A percentile compares a stretch with the other conserved stretches of the same genome.
These are phyloP conservation scores for Beauveria scarabaeidicola DNA, from an alignment of 2,329 filamentous ascomycete species.

Conservation along the genomic window DNA sequence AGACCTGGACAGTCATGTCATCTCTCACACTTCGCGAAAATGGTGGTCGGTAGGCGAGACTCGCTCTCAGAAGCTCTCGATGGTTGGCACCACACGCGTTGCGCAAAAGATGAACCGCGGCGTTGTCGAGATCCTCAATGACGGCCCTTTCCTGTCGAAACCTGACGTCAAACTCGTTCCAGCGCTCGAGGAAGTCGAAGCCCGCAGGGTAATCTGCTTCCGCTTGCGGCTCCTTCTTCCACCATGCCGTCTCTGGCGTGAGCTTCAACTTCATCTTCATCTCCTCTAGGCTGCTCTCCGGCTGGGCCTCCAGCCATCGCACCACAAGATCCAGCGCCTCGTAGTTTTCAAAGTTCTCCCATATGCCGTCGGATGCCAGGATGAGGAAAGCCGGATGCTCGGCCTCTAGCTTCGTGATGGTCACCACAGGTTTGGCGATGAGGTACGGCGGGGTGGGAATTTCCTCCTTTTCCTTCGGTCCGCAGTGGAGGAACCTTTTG, in stretches of 20 bases:
- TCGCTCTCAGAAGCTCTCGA: conserved; percentile 59
- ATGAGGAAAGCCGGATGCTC: conserved; percentile 43
- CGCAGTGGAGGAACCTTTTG: conserved; percentile 38
- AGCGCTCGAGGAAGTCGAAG: conserved; percentile 4
- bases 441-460: conserved; percentile 52
- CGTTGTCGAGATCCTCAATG: conserved; percentile 44
- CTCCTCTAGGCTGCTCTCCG: neutral
- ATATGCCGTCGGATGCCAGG: conserved; percentile 51
- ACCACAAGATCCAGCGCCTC: conserved; percentile 46
- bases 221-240: neutral
- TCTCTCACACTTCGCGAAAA: conserved; percentile 55
- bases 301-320: conserved; percentile 32
- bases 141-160: conserved; percentile 3
- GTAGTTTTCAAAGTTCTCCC: conserved; percentile 44
- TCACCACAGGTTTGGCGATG: conserved; percentile 54
- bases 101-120: conserved; percentile 64
- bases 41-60: conserved; percentile 61
- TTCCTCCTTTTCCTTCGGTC: conserved; percentile 23
- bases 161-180: neutral
- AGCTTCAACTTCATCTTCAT: neutral
- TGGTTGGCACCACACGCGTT: conserved; percentile 69
- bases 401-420: conserved; percentile 40
- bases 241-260: neutral
- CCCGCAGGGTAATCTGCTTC: neutral
- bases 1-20: conserved; percentile 70